Evolutionary conservation across 1,139 yeast species (phyloP), one percentile per base, ranked within the genome.

Genomic region (Geotrichum candidum): DNA sequence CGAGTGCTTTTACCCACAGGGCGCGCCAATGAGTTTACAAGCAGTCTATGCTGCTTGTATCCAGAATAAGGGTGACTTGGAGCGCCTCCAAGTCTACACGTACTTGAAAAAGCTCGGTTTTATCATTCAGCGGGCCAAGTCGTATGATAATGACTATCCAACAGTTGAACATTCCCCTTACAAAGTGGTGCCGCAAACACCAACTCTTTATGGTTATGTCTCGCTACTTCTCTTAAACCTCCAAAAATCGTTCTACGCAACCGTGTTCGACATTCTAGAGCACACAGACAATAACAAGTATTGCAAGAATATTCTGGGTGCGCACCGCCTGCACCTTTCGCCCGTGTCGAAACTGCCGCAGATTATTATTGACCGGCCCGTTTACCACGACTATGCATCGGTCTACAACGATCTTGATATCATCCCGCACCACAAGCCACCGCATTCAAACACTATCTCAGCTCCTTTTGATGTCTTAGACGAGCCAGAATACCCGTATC

Each of bases 41-140:
- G 87, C 84, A 58, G 78, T 88, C 2, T 90, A 90, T 72, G 75
- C 87, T 0, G 74, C 81, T 22, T 78, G 83, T 50, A 77, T 87
- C 41, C 68, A 70, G 23, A 63, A 72, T n/a, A 74, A 77, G 60
- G 74, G 77, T 10, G 82, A 81, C 51, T 68, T 86, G 25, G 89
- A 88, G 63, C 76, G 79, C 61, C 84, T 87, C 67, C 86, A 84
- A 59, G 91, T 89, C 0, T 92, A 86, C 73, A 81, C 94, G 0
- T 82, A 88, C 65, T 77, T 92, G 68, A 89, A 88, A 69, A 81
- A 96, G 68, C 80, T 85, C 59, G 98, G 98, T 0, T 92, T 87
- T 70, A 80, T 88, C 50, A 86, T 91, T 0, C 77, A 75, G 63
- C 72, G 81, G 54, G 76, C 77, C 54, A 61, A 66, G 6, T 64